Base-by-base conservation (phyloP, 306 rosid species). In the Cucumis hystrix region DNA sequence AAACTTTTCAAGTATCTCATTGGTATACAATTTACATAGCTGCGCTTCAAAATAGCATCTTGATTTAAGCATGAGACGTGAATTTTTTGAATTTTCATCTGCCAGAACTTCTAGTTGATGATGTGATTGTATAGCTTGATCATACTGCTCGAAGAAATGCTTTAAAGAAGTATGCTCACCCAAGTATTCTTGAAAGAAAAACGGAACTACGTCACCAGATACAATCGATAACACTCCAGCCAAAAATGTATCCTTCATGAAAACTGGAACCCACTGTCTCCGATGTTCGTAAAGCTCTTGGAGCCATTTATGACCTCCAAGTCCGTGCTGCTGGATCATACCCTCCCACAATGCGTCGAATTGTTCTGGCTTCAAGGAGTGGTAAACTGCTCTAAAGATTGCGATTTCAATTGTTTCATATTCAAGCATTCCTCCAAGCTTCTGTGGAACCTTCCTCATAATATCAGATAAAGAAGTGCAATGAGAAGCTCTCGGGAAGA, bases 401-500 rank as follows among this genome's bases (percentile, higher is more conserved):
- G 83, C 82, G 17, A 78, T 84, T 66, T 81, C 30, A 60, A 88
- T 86, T 25, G 80, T 88, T 76, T 86, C 91, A 67, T 79, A 84
- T 66, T 85, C 89, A 8, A 54, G 59, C 33, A 81, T 76, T 8
- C 79, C 84, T 74, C 90, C 87, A 76, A 89, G 82, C 70, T 81
- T 84, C 78, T 88, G 88, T 13, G 92, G 87, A 80, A 86, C 43
- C 37, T 82, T 84, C 47, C 78, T 85, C 87, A 89, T 86, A 65
- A 91, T 82, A 71, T 78, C 76, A 15, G 84, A 84, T 35, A 84
- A 68, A 81, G 83, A 88, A 56, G 89, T 80, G 72, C 89, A 91
- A 73, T 84, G 94, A 64, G 88, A 85, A 79, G 92, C 87, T 85
- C 94, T 85, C 13, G 94, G 94, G 73, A 91, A 88, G 78, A 91